phyloP scores from a whole-genome alignment of 2,329 filamentous ascomycete species.

The Microdochium nivale region DNA sequence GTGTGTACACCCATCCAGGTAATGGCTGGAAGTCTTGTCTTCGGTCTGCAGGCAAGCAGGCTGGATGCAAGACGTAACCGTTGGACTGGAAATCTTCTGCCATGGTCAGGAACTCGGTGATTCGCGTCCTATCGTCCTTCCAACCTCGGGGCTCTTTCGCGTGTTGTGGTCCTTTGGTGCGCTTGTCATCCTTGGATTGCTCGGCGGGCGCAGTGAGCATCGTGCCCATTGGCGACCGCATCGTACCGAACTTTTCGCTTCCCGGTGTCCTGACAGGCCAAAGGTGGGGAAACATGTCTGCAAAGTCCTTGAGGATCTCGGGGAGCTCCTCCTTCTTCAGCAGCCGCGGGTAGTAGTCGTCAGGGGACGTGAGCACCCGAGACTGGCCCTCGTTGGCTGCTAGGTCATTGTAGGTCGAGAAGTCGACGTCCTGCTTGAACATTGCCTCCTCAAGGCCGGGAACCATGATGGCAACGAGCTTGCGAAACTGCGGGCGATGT shows the following conservation, averaged over 20 bases:
- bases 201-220: conserved; percentile 71
- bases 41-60: conserved; percentile 56
- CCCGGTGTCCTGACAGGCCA: conserved; percentile 88
- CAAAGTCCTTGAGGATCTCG: conserved; percentile 53
- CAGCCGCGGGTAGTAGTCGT: conserved; percentile 50
- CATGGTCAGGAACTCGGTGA: conserved; percentile 69
- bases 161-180: conserved; percentile 48
- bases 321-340: conserved; percentile 44
- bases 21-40: conserved; percentile 43
- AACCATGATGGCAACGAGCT: conserved; percentile 85
- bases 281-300: conserved; percentile 75
- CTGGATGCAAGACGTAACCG: conserved; percentile 78
- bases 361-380: conserved; percentile 35
- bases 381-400: conserved; percentile 20
- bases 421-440: conserved; percentile 59
- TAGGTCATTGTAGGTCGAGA: conserved; percentile 33
- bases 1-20: conserved; percentile 77
- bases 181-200: conserved; percentile 60
- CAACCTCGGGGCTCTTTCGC: conserved; percentile 57
- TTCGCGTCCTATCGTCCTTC: conserved; percentile 68
- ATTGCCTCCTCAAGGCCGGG: conserved; percentile 85
- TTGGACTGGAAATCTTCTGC: conserved; percentile 71
- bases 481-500: conserved; percentile 57
- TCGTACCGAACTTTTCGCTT: conserved; percentile 68
- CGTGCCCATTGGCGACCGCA: conserved; percentile 80